phyloP scores from a whole-genome alignment of 306 rosid genomes.

The Prunus padus region DNA sequence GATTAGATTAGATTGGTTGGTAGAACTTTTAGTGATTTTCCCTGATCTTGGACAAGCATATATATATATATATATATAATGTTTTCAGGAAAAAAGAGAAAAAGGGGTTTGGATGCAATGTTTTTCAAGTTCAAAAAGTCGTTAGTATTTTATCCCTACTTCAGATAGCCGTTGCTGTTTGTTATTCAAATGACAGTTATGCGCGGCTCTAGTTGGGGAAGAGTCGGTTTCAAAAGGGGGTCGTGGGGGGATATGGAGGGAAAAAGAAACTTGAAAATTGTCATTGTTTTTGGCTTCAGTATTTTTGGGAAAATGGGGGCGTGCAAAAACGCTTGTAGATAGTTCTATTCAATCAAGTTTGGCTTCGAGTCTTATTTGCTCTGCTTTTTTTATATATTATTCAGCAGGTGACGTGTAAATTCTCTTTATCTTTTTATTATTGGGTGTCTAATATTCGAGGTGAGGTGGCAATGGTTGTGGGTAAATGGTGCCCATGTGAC shows the following conservation, averaged over 20 bases:
- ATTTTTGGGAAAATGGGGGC: not conserved
- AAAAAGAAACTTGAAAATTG: slow-evolving; percentile 15
- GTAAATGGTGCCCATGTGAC: slow-evolving; percentile 8
- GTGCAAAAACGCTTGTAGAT: slow-evolving; percentile 28
- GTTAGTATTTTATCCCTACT: slow-evolving; percentile 45
- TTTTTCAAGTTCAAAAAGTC: slow-evolving; percentile 58
- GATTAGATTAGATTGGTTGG: slow-evolving; percentile 48
- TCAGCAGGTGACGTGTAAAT: slow-evolving; percentile 28
- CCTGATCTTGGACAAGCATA: slow-evolving; percentile 40
- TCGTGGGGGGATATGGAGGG: slow-evolving; percentile 47
- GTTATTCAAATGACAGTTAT: slow-evolving; percentile 72
- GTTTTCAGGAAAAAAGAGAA: slow-evolving; percentile 30
- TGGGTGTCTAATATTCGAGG: not conserved
- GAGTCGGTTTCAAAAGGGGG: slow-evolving; percentile 33
- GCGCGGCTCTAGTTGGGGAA: slow-evolving; percentile 33
- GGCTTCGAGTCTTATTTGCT: slow-evolving; percentile 13
- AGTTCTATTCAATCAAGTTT: not conserved
- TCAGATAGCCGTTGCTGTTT: slow-evolving; percentile 59
- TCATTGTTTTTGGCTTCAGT: slow-evolving; percentile 2
- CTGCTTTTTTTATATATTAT: not conserved
- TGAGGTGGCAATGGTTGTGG: slow-evolving; percentile 24
- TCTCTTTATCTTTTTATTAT: not conserved
- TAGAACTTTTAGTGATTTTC: slow-evolving; percentile 52
- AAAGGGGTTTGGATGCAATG: slow-evolving; percentile 40
- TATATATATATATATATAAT: slow-evolving; percentile 22